Base-by-base conservation (phyloP, 345 rosid genomes). In the Murraya paniculata region DNA sequence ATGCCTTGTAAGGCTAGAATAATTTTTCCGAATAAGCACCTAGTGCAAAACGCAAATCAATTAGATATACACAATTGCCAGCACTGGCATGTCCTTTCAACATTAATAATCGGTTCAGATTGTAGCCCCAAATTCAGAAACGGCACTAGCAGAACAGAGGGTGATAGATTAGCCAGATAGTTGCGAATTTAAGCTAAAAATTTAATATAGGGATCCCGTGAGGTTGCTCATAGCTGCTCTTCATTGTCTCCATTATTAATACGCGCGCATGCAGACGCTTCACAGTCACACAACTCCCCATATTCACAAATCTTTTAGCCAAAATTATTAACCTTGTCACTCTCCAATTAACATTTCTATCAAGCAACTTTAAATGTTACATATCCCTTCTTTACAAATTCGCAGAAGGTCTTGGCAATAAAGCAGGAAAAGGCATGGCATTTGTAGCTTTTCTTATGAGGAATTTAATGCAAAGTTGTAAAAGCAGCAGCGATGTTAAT, bases 381-480 rank as follows among this genome's bases (percentile, higher is more conserved):
- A 22, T 16, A 60, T 39, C 19, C 31, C 39, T 73, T 2, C 77
- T 73, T 38, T 73, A 10, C 57, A 60, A 57, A 60, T 73, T 38
- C n/a, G 36, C 77, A 25, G 77, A 38, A 60, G 77, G 33, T 33
- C 27, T 38, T 18, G 22, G 57, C 13, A 62, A 75, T 31, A 64
- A 64, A 48, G 78, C 71, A 31, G 50, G 45, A 75, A 64, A 75
- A 59, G 68, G 69, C 28, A 41, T 58, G 39, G 76, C 76, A n/a
- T 38, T 61, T 61, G 58, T 41, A 19, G 68, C 27, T 39, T 60
- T 61, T 61, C 16, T 61, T 60, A 45, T 45, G 57, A 9, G 28
- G 41, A 61, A 61, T 61, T 74, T 59, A 73, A 59, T 73, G 67
- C 55, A 59, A 73, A 73, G 56, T 22, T 68, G 35, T 59, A 38